These are phyloP conservation scores for Sclerotinia spermophila DNA, from an alignment of 2,329 filamentous ascomycete genomes.

Conservation along the genomic window DNA sequence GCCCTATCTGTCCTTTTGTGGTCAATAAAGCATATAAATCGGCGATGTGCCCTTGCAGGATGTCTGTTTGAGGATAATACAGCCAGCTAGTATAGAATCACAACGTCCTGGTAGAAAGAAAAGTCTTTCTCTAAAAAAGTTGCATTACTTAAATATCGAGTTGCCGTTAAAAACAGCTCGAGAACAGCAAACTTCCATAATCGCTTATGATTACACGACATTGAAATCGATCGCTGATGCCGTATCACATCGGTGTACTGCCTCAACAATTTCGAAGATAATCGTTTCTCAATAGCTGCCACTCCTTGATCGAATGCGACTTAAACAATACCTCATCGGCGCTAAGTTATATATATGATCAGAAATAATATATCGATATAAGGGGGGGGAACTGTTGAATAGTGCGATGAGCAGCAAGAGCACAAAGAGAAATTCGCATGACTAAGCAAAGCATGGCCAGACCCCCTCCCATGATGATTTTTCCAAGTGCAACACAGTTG, in stretches of 20 bases:
- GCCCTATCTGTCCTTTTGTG: background rate
- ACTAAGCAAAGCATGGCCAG: background rate
- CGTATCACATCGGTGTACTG: background rate
- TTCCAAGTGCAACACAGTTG: background rate
- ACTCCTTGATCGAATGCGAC: background rate
- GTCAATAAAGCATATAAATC: background rate
- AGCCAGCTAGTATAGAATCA: background rate
- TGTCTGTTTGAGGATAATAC: background rate
- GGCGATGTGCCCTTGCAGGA: background rate
- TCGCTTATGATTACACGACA: too few species aligned
- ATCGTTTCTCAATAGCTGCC: background rate
- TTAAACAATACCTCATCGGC: background rate
- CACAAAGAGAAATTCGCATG: background rate
- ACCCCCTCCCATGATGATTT: background rate
- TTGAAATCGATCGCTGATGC: background rate
- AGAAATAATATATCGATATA: background rate
- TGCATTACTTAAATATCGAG: background rate
- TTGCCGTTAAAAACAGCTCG: background rate
- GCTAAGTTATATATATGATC: background rate
- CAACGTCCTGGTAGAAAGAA: background rate
- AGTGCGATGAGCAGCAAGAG: background rate
- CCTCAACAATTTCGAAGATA: background rate
- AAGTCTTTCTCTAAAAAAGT: accelerated
- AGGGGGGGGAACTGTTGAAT: too few species aligned
- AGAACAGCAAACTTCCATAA: background rate